phyloP scores from a whole-genome alignment of 2,329 filamentous ascomycete genomes.

The Sclerotinia spermophila region DNA sequence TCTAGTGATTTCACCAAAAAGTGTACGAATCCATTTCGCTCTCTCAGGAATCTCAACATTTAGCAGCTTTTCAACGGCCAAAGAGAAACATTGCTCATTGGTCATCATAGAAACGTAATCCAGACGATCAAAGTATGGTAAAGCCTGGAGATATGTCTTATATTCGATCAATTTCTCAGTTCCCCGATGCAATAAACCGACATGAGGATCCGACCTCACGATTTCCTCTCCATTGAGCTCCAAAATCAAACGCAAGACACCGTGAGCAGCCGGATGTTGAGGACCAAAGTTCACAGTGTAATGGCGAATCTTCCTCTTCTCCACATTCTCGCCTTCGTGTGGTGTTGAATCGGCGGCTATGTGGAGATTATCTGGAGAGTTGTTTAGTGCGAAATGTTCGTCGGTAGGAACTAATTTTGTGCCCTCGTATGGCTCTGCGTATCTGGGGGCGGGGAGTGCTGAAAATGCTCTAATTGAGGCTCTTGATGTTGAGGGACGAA shows the following conservation, averaged over 20 bases:
- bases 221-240: conserved; percentile 98
- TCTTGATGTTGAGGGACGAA: conserved; percentile 37
- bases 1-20: conserved; percentile 94
- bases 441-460: conserved; percentile 58
- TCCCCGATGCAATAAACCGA: conserved; percentile 90
- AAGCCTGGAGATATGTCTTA: conserved; percentile 96
- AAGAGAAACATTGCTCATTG: conserved; percentile 95
- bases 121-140: conserved; percentile 97
- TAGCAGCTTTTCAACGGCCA: conserved; percentile 95
- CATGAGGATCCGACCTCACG: conserved; percentile 91
- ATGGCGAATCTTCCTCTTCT: conserved; percentile 85
- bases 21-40: conserved; percentile 92
- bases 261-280: conserved; percentile 97
- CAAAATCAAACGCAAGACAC: conserved; percentile 94
- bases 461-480: conserved; percentile 59
- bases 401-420: conserved; percentile 54
- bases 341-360: conserved; percentile 40
- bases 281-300: conserved; percentile 99
- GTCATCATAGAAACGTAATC: conserved; percentile 99
- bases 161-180: conserved; percentile 99
- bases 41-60: conserved; percentile 94
- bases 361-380: conserved; percentile 41
- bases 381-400: conserved; percentile 56
- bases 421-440: conserved; percentile 56
- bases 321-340: conserved; percentile 42